phyloP scores from a whole-genome alignment of 129 eudicot genomes.

The Rutidosis leptorrhynchoides region DNA sequence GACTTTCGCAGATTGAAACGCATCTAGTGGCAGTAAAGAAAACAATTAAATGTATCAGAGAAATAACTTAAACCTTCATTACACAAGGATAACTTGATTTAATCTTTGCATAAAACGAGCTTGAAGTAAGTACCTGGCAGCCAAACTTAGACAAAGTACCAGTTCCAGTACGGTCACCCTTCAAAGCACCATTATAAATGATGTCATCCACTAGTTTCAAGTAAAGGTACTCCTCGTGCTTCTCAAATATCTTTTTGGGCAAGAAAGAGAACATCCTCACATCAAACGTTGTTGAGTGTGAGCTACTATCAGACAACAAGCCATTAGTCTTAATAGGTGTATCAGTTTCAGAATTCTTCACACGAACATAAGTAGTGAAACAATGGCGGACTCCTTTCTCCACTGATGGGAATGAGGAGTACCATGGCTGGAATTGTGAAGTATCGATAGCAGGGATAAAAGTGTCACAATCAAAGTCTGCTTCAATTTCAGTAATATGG shows the following conservation, averaged over 20 bases:
- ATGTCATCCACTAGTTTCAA: conserved; percentile 73
- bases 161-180: conserved; percentile 85
- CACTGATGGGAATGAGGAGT: conserved; percentile 57
- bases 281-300: conserved; percentile 42
- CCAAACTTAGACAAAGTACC: conserved; percentile 91
- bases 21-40: conserved; percentile 50
- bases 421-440: conserved; percentile 82
- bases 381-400: conserved; percentile 58
- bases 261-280: conserved; percentile 48
- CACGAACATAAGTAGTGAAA: conserved; percentile 74
- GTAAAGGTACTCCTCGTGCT: conserved; percentile 76
- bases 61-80: conserved; percentile 2
- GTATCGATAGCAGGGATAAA: conserved; percentile 70
- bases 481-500: conserved; percentile 79
- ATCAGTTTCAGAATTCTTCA: conserved; percentile 42
- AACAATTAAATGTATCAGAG: conserved; percentile 3
- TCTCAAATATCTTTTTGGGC: conserved; percentile 75
- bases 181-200: conserved; percentile 59
- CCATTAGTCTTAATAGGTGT: conserved; percentile 22
- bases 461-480: conserved; percentile 68
- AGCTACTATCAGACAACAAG: conserved; percentile 26
- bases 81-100: background rate
- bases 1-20: conserved; percentile 73
- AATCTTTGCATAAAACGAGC: conserved; percentile 1
- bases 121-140: conserved; percentile 60